Conservation (phyloP, 257 asterid genomes). For the Nicotiana benthamiana region DNA sequence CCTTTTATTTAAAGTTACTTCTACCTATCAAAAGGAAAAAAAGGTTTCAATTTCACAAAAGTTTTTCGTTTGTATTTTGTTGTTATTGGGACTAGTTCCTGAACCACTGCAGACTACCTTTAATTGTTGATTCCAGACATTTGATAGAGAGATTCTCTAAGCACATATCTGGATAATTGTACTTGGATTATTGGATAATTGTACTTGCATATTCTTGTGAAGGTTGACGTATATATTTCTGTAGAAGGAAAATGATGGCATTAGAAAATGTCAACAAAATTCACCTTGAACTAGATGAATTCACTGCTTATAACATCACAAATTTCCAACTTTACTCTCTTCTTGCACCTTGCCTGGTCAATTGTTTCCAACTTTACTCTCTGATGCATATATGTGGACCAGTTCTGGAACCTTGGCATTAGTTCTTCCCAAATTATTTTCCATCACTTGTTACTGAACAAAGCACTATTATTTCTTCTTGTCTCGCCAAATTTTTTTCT, state of each 20-base stretch:
- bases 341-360: not conserved
- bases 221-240: not conserved
- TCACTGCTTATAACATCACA: not conserved
- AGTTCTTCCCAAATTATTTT: not conserved
- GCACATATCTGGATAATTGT: not conserved
- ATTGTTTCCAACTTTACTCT: not conserved
- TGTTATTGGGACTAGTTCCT: not conserved
- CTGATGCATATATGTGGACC: not conserved
- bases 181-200: not conserved
- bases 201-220: not conserved
- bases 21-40: not conserved
- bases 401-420: not conserved
- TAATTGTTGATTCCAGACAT: not conserved
- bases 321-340: not conserved
- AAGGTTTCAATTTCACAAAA: not conserved
- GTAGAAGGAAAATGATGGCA: not conserved
- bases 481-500: not conserved
- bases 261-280: not conserved
- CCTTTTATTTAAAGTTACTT: not conserved
- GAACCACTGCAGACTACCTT: not conserved
- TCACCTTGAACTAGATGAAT: not conserved
- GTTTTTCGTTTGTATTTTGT: not conserved
- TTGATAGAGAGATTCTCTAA: not conserved
- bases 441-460: not conserved
- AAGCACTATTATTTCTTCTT: not conserved